Conservation (phyloP, 768 basidiomycete genomes). For the Lepiota subincarnata region DNA sequence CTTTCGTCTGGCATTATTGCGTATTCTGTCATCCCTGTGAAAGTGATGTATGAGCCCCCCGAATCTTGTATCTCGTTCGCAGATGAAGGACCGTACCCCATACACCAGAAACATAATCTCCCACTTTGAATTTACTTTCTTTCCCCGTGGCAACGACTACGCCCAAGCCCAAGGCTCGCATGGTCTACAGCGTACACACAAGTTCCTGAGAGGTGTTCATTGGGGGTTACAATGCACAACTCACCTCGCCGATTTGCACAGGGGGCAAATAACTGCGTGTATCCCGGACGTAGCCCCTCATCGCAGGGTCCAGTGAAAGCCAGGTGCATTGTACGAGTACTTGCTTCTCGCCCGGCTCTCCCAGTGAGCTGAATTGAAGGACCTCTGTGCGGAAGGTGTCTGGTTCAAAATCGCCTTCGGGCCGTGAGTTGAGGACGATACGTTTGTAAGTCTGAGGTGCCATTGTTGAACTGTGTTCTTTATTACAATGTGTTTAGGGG, state of each 20-base stretch:
- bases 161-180: conserved; percentile 70
- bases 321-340: conserved; percentile 78
- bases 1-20: conserved; percentile 52
- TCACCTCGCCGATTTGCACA: conserved; percentile 61
- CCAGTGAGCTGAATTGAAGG: conserved; percentile 43
- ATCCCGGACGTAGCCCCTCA: conserved; percentile 81
- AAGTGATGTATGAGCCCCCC: not conserved
- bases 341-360: conserved; percentile 44
- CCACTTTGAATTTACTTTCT: conserved; percentile 51
- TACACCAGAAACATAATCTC: conserved; percentile 63
- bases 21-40: conserved; percentile 75
- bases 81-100: conserved; percentile 45
- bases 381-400: conserved; percentile 69
- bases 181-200: conserved; percentile 36
- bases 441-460: conserved; percentile 44
- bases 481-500: not conserved
- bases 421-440: conserved; percentile 76
- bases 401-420: conserved; percentile 60
- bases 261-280: conserved; percentile 67
- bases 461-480: conserved; percentile 9
- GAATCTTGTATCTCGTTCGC: too few species aligned
- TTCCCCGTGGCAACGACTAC: conserved; percentile 57
- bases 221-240: not conserved
- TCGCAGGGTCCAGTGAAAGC: conserved; percentile 82
- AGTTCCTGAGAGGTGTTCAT: not conserved